Evolutionary conservation across 257 asterid species (phyloP), one percentile per base, ranked within the genome.

Genomic region (Salvia rosmarinus): DNA sequence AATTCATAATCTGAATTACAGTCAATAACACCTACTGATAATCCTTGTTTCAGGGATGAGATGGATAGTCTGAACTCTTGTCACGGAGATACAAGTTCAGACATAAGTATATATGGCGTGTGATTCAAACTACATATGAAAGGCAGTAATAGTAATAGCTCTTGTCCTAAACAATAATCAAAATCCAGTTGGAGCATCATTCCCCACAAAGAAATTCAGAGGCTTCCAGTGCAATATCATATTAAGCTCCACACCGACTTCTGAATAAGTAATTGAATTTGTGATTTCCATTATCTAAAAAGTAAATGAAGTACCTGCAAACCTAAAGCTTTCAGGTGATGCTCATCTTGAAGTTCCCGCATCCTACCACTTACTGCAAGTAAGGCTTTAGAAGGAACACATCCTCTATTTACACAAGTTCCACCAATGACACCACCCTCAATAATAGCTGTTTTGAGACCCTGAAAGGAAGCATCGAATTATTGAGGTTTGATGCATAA

Each of bases 381-480:
- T 23, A 86, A 75, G 35, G 86, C 86, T 68, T 82, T 82, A 67
- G 97, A 91, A 77, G 97, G 96, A 75, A 91, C 97, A 37, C 96
- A 91, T 16, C 97, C 97, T 84, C 96, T 87, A 60, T 91, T 91
- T 37, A 91, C 95, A 74, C 97, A 89, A 9, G 97, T 91, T 51
- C 97, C 97, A 39, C 97, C 97, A 50, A 91, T 82, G 49, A 89
- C 85, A 72, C 87, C 97, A 20, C 96, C 97, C 80, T 91, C 97
- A 28, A 91, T 77, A 6, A 91, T 89, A 23, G 97, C 93, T 25
- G 97, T 91, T 84, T 87, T 91, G 34, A 89, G 75, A 11, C 97
- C 97, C 97, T 91, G 84, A 49, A 79, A 58, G 32, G 5, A 64
- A 70, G 6, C 42, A 21, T 17, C 8, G 25, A 50, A 59, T 42